Base-by-base conservation (phyloP, 208 protist genomes). In the Trypanosoma lewisi region DNA sequence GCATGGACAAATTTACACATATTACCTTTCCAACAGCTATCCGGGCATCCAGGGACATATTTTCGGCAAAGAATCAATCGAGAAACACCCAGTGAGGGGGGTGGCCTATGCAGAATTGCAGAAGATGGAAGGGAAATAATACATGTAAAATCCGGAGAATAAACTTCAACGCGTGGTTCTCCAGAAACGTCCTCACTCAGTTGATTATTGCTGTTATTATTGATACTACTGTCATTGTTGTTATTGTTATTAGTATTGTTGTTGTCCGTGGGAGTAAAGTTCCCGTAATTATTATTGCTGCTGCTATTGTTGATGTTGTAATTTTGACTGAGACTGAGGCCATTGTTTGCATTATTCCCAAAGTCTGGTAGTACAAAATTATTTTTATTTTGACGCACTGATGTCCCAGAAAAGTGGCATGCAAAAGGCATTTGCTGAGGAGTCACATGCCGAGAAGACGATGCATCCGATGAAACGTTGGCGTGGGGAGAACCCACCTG, bases 1-100 rank as follows among this genome's bases (percentile, higher is more conserved):
- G 78, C 85, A 75, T 95, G 88, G 39, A 95, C 81, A 73, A 92
- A 92, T 69, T 82, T 89, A 64, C 88, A 95, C 37, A 53, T 31
- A 3, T 64, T 70, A 5, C 81, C 79, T 55, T 77, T 87, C 27
- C 30, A 58, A 66, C 88, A 95, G 33, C 53, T 78, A n/a, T 47
- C 34, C 8, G 62, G 70, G 30, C 78, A 30, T 41, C 70, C 53
- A 28, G 71, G 39, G 34, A 57, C 62, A 69, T 89, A 85, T 67
- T 85, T 82, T 56, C 80, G 80, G 75, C 85, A 92, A 60, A 80
- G 59, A 63, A 89, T 80, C 9, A 89, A 73, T 19, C 82, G 82
- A 12, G 82, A 81, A 56, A 86, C 53, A 31, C 53, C 53, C 31
- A 59, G 45, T 47, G 53, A 47, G 9, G 53, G 34, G 23, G 25